Conservation (phyloP, 1,284 basidiomycete species). For the Erythrobasidium hasegawianum region DNA sequence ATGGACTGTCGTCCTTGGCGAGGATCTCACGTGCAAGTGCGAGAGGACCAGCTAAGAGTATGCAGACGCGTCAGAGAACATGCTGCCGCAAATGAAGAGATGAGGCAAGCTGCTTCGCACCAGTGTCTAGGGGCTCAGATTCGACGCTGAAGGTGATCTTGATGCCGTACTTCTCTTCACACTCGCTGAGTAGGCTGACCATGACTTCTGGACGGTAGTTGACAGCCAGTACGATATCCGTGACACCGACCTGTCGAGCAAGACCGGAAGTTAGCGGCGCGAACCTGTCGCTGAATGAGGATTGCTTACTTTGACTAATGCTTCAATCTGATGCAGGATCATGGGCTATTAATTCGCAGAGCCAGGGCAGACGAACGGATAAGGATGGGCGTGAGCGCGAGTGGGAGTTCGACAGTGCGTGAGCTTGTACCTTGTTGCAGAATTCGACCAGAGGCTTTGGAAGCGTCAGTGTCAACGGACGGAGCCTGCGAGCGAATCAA, state of each 20-base stretch:
- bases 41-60: slow-evolving; percentile 54
- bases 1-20: slow-evolving; percentile 56
- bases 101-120: slow-evolving; percentile 44
- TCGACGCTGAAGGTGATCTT: slow-evolving; percentile 56
- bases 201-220: slow-evolving; percentile 57
- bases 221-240: slow-evolving; percentile 57
- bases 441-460: slow-evolving; percentile 57
- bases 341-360: slow-evolving; percentile 26
- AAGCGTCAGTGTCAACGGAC: slow-evolving; percentile 55
- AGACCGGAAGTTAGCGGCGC: background rate
- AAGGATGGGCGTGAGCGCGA: background rate
- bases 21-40: slow-evolving; percentile 55
- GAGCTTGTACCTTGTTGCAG: slow-evolving; percentile 43
- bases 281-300: background rate
- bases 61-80: background rate
- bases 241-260: slow-evolving; percentile 53
- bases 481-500: slow-evolving; percentile 44
- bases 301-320: slow-evolving; percentile 53
- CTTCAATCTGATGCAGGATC: slow-evolving; percentile 54
- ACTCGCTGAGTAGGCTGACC: slow-evolving; percentile 56
- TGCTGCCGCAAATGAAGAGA: background rate
- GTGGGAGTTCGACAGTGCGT: slow-evolving; percentile 2
- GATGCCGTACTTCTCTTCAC: slow-evolving; percentile 56
- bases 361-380: background rate
- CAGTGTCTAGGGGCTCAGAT: slow-evolving; percentile 56